Evolutionary conservation across 2,329 filamentous ascomycete genomes (phyloP), one percentile per base, ranked within the genome.

Genomic region (Trichoderma sp.): DNA sequence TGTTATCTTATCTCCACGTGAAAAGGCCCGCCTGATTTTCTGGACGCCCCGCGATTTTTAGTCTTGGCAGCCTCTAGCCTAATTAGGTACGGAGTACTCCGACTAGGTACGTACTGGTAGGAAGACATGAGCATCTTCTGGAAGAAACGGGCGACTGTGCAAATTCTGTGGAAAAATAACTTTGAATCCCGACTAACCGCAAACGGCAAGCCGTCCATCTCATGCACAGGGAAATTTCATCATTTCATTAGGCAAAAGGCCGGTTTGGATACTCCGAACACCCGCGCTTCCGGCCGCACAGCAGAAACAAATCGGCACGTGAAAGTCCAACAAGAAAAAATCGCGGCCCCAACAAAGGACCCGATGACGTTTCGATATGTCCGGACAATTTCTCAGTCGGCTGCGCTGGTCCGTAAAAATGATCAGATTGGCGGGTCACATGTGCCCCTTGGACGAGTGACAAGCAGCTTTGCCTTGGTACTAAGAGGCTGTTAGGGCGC

Each of bases 1-100:
- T 15, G 68, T 70, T 69, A 75, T 76, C 76, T 78, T 77, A 78
- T 78, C 76, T 57, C 39, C 74, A 76, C 74, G 76, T 78, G 76
- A 66, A 29, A 9, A 8, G 1, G 22, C 27, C 39, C 57, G n/a
- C 57, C 17, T 54, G 13, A 12, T 15, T 42, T n/a, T 25, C 15
- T 27, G 15, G 19, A 22, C 61, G 29, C 52, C 35, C 60, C 32
- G 13, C 48, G 22, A 32, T 39, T 45, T 22, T 56, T 35, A 15
- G 9, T 48, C 29, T 32, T 59, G 22, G 19, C n/a, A n/a, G n/a
- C n/a, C n/a, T n/a, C n/a, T n/a, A n/a, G n/a, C n/a, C n/a, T n/a
- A n/a, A n/a, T n/a, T n/a, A n/a, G n/a, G n/a, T n/a, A n/a, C n/a
- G n/a, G n/a, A n/a, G n/a, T n/a, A n/a, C n/a, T n/a, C n/a, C n/a